Evolutionary conservation across 257 asterid genomes (phyloP).

Genomic region (Primulina tabacum): DNA sequence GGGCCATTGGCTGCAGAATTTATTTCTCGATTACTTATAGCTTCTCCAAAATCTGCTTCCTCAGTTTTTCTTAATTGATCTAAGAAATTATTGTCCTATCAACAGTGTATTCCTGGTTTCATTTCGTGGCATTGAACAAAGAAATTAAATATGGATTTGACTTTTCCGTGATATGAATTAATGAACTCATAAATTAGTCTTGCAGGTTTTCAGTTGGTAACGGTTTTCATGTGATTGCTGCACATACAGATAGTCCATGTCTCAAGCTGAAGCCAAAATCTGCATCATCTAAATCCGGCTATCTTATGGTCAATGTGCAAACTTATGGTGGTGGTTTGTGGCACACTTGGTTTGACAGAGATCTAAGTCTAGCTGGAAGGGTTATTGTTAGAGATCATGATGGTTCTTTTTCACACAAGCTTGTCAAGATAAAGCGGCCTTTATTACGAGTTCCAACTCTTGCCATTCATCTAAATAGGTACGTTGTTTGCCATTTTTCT

Average conservation of each 20-base stretch:
- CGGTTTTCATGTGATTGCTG: constrained; percentile 94
- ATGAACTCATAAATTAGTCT: constrained; percentile 30
- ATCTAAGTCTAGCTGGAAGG: constrained; percentile 93
- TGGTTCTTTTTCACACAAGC: constrained; percentile 83
- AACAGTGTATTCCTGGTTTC: constrained; percentile 5
- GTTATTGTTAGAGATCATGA: constrained; percentile 74
- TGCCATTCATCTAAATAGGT: constrained; percentile 97
- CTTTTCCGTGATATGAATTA: constrained; percentile 20
- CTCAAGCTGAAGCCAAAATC: constrained; percentile 93
- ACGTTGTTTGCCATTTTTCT: constrained; percentile 20
- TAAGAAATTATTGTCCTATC: constrained; percentile 3
- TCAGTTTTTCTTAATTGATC: constrained; percentile 2
- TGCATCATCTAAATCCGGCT: constrained; percentile 81
- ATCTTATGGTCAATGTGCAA: constrained; percentile 92
- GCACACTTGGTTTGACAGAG: constrained; percentile 99
- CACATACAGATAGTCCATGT: constrained; percentile 99
- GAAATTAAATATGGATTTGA: background rate
- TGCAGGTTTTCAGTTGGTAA: constrained; percentile 86
- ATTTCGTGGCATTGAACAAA: background rate
- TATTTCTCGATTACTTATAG: background rate
- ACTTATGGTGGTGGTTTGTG: constrained; percentile 96
- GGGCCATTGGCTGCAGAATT: constrained; percentile 16
- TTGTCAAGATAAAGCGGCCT: constrained; percentile 86
- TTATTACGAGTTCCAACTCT: constrained; percentile 89
- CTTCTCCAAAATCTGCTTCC: constrained; percentile 13